phyloP scores from a whole-genome alignment of 257 asterid genomes.

The Lycium ferocissimum region DNA sequence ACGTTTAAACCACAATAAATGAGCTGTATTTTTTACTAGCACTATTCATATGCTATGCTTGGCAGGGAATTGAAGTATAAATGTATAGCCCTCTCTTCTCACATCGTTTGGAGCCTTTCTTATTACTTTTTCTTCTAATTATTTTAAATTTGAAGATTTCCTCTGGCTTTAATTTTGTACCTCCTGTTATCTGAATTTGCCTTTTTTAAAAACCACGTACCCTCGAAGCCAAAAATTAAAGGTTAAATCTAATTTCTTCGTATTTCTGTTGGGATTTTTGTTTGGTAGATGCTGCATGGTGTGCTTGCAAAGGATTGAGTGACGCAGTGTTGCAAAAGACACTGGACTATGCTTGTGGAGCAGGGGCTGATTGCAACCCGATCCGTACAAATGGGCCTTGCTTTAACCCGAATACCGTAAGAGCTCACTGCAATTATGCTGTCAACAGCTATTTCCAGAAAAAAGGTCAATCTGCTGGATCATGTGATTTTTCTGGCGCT shows the following conservation, averaged over 20 bases:
- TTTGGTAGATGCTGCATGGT: conserved; percentile 73
- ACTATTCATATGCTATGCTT: neutral
- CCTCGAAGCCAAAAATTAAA: too few species aligned
- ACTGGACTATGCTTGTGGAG: conserved; percentile 89
- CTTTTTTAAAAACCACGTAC: too few species aligned
- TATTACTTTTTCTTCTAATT: too few species aligned
- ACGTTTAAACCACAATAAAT: neutral
- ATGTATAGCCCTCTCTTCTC: too few species aligned
- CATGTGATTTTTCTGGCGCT: conserved; percentile 82
- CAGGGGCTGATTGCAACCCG: conserved; percentile 86
- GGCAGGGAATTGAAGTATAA: neutral
- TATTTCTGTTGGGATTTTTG: neutral
- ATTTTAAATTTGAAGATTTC: too few species aligned
- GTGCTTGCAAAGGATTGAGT: conserved; percentile 75
- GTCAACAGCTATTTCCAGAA: conserved; percentile 84
- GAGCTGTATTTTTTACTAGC: neutral
- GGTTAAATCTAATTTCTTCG: neutral
- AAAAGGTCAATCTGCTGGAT: conserved; percentile 57
- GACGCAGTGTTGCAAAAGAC: conserved; percentile 65
- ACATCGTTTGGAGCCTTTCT: too few species aligned
- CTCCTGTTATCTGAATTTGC: too few species aligned
- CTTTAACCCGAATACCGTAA: conserved; percentile 71
- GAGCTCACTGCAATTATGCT: conserved; percentile 85
- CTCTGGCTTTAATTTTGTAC: too few species aligned
- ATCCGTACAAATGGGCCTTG: conserved; percentile 63